Evolutionary conservation across 2,329 filamentous ascomycete species (phyloP).

Genomic region (Aspergillus sp.): DNA sequence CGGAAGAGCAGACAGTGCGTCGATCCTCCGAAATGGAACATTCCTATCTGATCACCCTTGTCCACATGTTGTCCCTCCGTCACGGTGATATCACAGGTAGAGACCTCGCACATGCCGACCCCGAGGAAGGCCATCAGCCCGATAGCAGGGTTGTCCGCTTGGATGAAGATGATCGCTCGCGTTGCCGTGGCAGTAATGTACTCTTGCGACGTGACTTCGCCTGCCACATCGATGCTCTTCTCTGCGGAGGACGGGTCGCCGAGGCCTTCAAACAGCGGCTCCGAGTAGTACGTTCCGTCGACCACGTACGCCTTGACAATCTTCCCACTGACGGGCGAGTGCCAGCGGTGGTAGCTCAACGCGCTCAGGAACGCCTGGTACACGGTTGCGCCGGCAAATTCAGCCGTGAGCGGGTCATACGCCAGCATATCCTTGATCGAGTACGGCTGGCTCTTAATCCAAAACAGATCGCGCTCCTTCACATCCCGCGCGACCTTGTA

Average conservation of each 20-base stretch:
- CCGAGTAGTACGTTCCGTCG: conserved; percentile 68
- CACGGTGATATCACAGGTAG: conserved; percentile 69
- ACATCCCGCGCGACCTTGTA: conserved; percentile 54
- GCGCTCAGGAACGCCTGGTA: conserved; percentile 71
- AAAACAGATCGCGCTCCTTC: conserved; percentile 61
- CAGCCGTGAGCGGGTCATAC: conserved; percentile 48
- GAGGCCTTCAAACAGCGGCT: conserved; percentile 54
- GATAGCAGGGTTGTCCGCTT: conserved; percentile 65
- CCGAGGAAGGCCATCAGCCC: conserved; percentile 70
- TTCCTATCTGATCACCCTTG: conserved; percentile 71
- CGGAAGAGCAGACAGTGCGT: conserved; percentile 67
- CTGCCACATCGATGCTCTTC: conserved; percentile 25
- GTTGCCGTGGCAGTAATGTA: conserved; percentile 69
- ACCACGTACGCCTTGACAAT: conserved; percentile 58
- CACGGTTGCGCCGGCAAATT: conserved; percentile 64
- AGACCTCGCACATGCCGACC: conserved; percentile 76
- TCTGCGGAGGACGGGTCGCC: conserved; percentile 26
- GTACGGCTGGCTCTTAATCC: conserved; percentile 69
- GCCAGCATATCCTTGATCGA: conserved; percentile 64
- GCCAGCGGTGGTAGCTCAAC: conserved; percentile 71
- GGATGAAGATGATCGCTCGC: conserved; percentile 66
- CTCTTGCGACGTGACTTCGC: conserved; percentile 52
- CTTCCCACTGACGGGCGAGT: conserved; percentile 64
- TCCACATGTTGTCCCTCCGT: conserved; percentile 62
- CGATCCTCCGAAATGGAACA: conserved; percentile 79